Evolutionary conservation across 768 basidiomycete genomes (phyloP).

Genomic region (Thelephora ganbajun): DNA sequence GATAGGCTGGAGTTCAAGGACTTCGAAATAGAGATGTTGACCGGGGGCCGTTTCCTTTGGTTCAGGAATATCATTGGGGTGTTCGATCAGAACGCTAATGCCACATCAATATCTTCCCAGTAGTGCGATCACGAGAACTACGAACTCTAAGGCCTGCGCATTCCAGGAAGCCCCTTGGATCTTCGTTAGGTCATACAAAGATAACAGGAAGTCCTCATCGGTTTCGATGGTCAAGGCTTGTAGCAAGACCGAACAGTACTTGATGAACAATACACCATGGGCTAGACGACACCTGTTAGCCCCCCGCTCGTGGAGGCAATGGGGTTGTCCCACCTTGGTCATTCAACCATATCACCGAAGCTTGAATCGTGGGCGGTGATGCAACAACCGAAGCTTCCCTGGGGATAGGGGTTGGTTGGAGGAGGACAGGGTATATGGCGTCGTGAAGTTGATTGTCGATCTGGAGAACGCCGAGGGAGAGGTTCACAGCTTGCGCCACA

Average conservation of each 20-base stretch:
- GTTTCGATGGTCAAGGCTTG: conserved; percentile 91
- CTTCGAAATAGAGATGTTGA: conserved; percentile 87
- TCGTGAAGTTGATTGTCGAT: conserved; percentile 98
- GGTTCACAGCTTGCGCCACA: conserved; percentile 63
- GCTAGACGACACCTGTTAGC: conserved; percentile 29
- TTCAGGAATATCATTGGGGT: conserved; percentile 55
- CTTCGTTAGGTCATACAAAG: conserved; percentile 83
- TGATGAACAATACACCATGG: conserved; percentile 97
- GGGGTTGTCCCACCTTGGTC: conserved; percentile 56
- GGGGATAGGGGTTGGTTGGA: conserved; percentile 84
- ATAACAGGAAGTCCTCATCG: conserved; percentile 94
- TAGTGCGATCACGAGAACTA: conserved; percentile 6
- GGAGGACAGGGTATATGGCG: conserved; percentile 83
- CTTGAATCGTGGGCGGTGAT: conserved; percentile 80
- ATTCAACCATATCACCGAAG: conserved; percentile 79
- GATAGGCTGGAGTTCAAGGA: conserved; percentile 89
- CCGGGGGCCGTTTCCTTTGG: conserved; percentile 53
- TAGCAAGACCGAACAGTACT: conserved; percentile 87
- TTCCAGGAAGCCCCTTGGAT: conserved; percentile 90
- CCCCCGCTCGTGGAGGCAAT: neutral
- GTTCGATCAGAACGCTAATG: conserved; percentile 55
- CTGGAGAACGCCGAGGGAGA: conserved; percentile 80
- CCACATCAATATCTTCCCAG: neutral
- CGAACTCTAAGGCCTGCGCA: conserved; percentile 61
- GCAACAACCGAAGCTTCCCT: conserved; percentile 64